Conservation (phyloP, 2,329 filamentous ascomycete genomes). For the Fusarium verticillioides region DNA sequence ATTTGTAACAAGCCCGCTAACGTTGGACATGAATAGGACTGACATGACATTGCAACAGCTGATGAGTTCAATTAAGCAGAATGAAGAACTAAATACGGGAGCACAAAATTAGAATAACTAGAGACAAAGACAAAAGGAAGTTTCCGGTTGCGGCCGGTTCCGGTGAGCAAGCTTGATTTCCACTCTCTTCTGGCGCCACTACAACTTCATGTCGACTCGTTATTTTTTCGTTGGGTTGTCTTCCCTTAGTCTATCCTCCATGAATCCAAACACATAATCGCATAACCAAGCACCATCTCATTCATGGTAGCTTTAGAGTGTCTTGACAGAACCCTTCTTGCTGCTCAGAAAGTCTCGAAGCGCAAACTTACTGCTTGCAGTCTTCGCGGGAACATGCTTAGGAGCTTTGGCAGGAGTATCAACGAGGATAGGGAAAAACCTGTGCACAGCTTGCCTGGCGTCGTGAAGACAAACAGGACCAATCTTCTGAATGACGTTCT, state of each 20-base stretch:
- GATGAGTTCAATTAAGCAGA: neutral
- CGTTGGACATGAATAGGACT: fast-evolving
- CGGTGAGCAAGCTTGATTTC: neutral
- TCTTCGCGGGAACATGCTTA: neutral
- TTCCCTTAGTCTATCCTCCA: neutral
- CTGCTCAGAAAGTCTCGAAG: conserved; percentile 14
- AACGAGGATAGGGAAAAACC: conserved; percentile 17
- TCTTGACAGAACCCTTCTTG: neutral
- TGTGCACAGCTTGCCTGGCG: conserved; percentile 18
- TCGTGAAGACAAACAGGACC: conserved; percentile 7
- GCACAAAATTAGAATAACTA: neutral
- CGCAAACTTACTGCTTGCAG: neutral
- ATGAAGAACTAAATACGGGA: neutral
- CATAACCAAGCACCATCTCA: no score
- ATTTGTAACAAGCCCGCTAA: neutral
- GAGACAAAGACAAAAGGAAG: neutral
- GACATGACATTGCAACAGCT: neutral
- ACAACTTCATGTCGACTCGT: neutral
- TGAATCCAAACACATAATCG: neutral
- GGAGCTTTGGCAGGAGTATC: neutral
- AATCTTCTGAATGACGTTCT: conserved; percentile 7
- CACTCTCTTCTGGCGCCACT: no score
- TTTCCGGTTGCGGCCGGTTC: conserved; percentile 8
- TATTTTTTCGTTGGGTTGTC: conserved; percentile 2
- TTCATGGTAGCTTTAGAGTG: neutral